Conservation (phyloP, 139 green algal genomes). For the Coelastrella sp. region DNA sequence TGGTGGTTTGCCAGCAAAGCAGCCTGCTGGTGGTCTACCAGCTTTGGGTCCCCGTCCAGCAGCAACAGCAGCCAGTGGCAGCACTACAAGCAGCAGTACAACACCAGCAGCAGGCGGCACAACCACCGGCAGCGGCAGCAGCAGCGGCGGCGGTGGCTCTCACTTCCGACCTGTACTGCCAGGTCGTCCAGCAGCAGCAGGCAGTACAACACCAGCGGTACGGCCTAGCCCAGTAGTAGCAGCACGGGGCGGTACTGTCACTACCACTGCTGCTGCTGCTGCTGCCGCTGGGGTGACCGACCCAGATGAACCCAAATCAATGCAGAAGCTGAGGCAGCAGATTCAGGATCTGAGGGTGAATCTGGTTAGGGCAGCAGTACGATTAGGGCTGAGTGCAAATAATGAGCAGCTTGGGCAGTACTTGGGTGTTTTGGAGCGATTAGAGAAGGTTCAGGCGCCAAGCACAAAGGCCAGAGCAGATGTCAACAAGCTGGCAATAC, state of each 20-base stretch:
- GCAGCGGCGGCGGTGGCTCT: neutral
- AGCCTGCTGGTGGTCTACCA: constrained; percentile 25
- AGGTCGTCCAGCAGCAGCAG: neutral
- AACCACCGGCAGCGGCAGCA: neutral
- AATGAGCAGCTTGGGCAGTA: constrained; percentile 41
- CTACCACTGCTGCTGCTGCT: constrained; percentile 3
- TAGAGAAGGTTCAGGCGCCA: constrained; percentile 43
- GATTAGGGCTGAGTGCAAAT: constrained; percentile 53
- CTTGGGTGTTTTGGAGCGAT: constrained; percentile 31
- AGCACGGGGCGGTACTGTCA: neutral
- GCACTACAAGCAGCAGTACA: neutral
- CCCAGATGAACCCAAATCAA: constrained; percentile 43
- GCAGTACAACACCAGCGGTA: neutral
- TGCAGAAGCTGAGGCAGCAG: constrained; percentile 50
- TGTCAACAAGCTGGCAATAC: constrained; percentile 38
- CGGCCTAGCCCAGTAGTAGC: neutral
- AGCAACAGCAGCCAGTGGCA: constrained; percentile 21
- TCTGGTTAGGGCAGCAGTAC: constrained; percentile 54
- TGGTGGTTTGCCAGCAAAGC: constrained; percentile 16
- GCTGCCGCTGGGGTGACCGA: constrained; percentile 50
- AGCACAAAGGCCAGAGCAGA: constrained; percentile 3
- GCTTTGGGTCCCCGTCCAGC: constrained; percentile 21
- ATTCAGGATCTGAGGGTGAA: constrained; percentile 60
- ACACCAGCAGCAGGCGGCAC: neutral
- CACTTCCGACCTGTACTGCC: constrained; percentile 30